Conservation (phyloP, 2,329 filamentous ascomycete genomes). For the Fusarium musae region DNA sequence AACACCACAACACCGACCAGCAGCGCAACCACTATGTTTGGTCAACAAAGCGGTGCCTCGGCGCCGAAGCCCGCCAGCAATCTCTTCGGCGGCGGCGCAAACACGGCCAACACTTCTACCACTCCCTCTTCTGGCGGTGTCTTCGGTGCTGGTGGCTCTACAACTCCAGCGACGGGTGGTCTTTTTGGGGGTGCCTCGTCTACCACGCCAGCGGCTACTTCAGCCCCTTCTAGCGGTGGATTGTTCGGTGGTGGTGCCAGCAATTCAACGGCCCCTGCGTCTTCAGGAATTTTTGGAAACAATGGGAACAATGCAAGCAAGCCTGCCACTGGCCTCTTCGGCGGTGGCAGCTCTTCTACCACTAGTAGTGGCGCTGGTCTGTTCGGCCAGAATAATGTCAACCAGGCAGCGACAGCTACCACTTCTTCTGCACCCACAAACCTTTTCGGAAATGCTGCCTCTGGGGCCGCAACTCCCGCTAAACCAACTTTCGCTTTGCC, state of each 20-base stretch:
- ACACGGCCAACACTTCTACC: constrained; percentile 37
- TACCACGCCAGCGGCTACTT: constrained; percentile 44
- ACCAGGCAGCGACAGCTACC: constrained; percentile 34
- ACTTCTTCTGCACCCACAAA: constrained; percentile 44
- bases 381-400: constrained; percentile 45
- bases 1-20: constrained; percentile 46
- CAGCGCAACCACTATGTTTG: constrained; percentile 47
- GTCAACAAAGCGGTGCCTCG: constrained; percentile 45
- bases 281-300: constrained; percentile 49
- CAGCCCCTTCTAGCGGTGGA: constrained; percentile 37
- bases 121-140: constrained; percentile 30
- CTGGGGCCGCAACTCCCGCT: constrained; percentile 51
- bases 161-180: constrained; percentile 35
- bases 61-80: constrained; percentile 44
- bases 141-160: constrained; percentile 44
- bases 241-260: constrained; percentile 42
- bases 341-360: constrained; percentile 43
- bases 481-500: constrained; percentile 61
- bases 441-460: constrained; percentile 46
- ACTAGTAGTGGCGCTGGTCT: constrained; percentile 32
- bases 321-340: constrained; percentile 43
- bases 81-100: constrained; percentile 40
- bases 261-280: constrained; percentile 44
- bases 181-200: constrained; percentile 41
- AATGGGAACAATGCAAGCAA: constrained; percentile 33